Base-by-base conservation (phyloP, 2,329 filamentous ascomycete species). In the Penicillium sp. region DNA sequence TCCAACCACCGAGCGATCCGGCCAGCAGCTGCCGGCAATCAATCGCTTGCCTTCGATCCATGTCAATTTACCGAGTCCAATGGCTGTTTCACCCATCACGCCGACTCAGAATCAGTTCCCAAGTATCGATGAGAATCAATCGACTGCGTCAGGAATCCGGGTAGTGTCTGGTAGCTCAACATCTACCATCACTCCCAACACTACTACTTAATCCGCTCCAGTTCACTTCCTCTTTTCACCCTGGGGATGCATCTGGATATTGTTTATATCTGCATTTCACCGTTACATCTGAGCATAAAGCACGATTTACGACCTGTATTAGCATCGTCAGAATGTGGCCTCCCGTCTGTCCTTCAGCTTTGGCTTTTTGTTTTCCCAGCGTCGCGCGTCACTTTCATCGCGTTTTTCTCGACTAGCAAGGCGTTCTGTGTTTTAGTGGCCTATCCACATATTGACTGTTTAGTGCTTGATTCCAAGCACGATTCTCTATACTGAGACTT, bases 41-140 rank as follows among this genome's bases (percentile, higher is more conserved):
- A 58, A 62, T 5, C 63, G 63, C 9, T 42, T 71, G n/a, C 68
- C 70, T 22, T 66, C 67, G 1, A 72, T 72, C 18, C 67, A 69
- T 13, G 60, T 72, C 29, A 67, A 71, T 21, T 41, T 63, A 6
- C 62, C 64, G n/a, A 71, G 65, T 46, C 67, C 69, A 2, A 52
- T 63, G 14, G 55, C 57, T 42, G 55, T 63, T 16, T 63, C 61
- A 3, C 67, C 67, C 11, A 51, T 60, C 10, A 66, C 67, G 0
- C 65, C 68, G 2, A 62, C 59, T 3, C 59, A 55, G 14, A 39
- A 54, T 4, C 62, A 53, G 5, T 53, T 50, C 2, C 51, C 52
- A 32, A 38, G 24, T 10, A 48, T 45, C 43, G 44, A 53, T 48
- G 54, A 53, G 14, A 43, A 36, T n/a, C 50, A 48, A 22, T 29